Percentiles rank a stretch among this genome's conserved stretches.
Conservation (phyloP, 2,329 filamentous ascomycete genomes). For the Talaromyces marneffei region DNA sequence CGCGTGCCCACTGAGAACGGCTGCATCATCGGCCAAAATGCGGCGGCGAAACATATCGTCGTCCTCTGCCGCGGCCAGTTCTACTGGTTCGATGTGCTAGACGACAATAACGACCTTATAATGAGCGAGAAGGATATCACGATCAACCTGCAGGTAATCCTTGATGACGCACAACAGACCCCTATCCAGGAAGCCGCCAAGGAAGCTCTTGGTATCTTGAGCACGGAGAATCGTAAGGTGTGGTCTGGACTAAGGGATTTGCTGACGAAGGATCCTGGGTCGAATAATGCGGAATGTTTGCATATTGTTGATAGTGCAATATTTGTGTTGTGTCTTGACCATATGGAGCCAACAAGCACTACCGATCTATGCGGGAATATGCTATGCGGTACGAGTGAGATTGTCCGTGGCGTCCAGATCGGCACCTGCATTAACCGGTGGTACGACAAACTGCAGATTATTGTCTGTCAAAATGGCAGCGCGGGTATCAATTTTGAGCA, state of each 20-base stretch:
- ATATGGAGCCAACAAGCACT: conserved; percentile 74
- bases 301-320: conserved; percentile 90
- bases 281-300: conserved; percentile 94
- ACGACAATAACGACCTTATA: conserved; percentile 89
- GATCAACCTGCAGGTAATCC: conserved; percentile 84
- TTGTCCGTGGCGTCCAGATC: conserved; percentile 89
- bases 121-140: conserved; percentile 95
- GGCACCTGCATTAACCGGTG: conserved; percentile 97
- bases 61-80: conserved; percentile 93
- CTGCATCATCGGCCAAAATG: conserved; percentile 92
- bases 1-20: conserved; percentile 90
- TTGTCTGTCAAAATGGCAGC: conserved; percentile 97
- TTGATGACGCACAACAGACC: conserved; percentile 82
- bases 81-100: conserved; percentile 97
- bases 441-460: conserved; percentile 99
- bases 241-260: conserved; percentile 91
- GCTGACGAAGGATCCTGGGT: conserved; percentile 74
- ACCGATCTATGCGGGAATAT: conserved; percentile 95
- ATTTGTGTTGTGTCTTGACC: conserved; percentile 88
- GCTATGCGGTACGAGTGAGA: conserved; percentile 89
- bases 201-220: conserved; percentile 84
- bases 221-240: conserved; percentile 91
- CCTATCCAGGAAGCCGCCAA: conserved; percentile 95
- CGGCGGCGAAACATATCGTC: conserved; percentile 85
- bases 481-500: conserved; percentile 99